A percentile compares a stretch with the other conserved stretches of the same genome.
These are phyloP conservation scores for Cucurbita argyrosperma DNA, from an alignment of 306 rosid genomes.

Conservation along the genomic window DNA sequence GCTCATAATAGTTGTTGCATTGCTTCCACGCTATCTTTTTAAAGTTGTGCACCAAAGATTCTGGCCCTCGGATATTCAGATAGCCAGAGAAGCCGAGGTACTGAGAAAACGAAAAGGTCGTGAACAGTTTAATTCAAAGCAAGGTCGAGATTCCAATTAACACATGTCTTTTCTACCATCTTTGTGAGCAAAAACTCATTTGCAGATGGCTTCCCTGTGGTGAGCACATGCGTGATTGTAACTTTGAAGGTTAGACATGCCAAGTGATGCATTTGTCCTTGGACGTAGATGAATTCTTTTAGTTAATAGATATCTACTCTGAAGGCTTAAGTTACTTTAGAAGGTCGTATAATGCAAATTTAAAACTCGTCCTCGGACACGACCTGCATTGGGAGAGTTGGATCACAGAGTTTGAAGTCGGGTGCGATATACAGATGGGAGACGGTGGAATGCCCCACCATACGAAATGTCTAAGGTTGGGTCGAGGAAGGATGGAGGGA, in stretches of 20 bases:
- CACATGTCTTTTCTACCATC: constrained; percentile 6
- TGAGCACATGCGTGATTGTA: constrained; percentile 15
- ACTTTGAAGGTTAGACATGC: constrained; percentile 30
- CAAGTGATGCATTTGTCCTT: constrained; percentile 4
- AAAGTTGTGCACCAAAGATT: constrained; percentile 54
- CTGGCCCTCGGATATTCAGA: constrained; percentile 92
- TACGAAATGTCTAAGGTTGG: not conserved
- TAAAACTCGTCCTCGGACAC: not conserved
- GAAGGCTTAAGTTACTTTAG: not conserved
- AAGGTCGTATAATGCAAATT: not conserved
- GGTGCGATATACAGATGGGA: not conserved
- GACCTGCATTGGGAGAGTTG: not conserved
- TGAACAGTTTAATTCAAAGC: constrained; percentile 24
- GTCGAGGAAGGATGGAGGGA: not conserved
- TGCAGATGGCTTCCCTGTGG: constrained; percentile 28
- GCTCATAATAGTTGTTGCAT: constrained; percentile 53
- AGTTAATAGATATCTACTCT: not conserved
- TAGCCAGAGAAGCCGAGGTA: constrained; percentile 67
- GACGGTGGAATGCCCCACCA: not conserved
- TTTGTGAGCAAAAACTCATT: constrained; percentile 14
- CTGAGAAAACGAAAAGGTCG: constrained; percentile 15
- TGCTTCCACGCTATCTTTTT: constrained; percentile 75
- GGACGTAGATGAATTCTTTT: not conserved
- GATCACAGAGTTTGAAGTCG: not conserved
- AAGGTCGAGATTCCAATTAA: constrained; percentile 39